A percentile compares a stretch with the other conserved stretches of the same genome.
Conservation (phyloP, 1,284 basidiomycete genomes). For the Sutorius eximius region DNA sequence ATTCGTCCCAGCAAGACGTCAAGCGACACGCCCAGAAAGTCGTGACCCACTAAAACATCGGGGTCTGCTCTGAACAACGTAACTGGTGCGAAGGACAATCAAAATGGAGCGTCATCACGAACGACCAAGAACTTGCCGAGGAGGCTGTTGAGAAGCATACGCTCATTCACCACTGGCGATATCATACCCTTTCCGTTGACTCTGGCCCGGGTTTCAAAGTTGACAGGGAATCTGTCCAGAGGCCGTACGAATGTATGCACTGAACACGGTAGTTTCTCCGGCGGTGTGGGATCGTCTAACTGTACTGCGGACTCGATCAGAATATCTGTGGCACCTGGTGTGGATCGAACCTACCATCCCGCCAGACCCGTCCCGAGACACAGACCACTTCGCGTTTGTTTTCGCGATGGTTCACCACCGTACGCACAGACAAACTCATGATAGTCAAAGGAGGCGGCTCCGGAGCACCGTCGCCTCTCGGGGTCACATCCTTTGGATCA, state of each 20-base stretch:
- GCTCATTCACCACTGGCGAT: constrained; percentile 79
- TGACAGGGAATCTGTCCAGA: constrained; percentile 84
- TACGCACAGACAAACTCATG: constrained; percentile 87
- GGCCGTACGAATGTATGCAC: constrained; percentile 93
- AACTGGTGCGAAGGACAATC: constrained; percentile 43
- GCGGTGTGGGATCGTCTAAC: constrained; percentile 88
- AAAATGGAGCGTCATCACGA: neutral
- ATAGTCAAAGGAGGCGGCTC: constrained; percentile 90
- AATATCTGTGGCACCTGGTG: neutral
- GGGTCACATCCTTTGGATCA: constrained; percentile 87
- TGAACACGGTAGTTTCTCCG: constrained; percentile 80
- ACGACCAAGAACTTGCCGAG: constrained; percentile 51
- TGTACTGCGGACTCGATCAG: constrained; percentile 51
- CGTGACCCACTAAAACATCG: constrained; percentile 93
- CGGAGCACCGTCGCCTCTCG: constrained; percentile 77
- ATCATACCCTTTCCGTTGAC: constrained; percentile 70
- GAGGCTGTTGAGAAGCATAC: constrained; percentile 81
- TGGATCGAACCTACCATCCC: constrained; percentile 61
- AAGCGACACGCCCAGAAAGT: constrained; percentile 89
- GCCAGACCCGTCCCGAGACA: constrained; percentile 84
- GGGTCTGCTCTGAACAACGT: constrained; percentile 88
- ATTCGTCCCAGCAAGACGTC: constrained; percentile 92
- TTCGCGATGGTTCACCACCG: constrained; percentile 91
- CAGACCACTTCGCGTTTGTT: constrained; percentile 95
- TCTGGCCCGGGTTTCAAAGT: constrained; percentile 74